A percentile compares a stretch with the other conserved stretches of the same genome.
These are phyloP conservation scores for Corchorus capsularis DNA, from an alignment of 345 rosid genomes.

Conservation along the genomic window DNA sequence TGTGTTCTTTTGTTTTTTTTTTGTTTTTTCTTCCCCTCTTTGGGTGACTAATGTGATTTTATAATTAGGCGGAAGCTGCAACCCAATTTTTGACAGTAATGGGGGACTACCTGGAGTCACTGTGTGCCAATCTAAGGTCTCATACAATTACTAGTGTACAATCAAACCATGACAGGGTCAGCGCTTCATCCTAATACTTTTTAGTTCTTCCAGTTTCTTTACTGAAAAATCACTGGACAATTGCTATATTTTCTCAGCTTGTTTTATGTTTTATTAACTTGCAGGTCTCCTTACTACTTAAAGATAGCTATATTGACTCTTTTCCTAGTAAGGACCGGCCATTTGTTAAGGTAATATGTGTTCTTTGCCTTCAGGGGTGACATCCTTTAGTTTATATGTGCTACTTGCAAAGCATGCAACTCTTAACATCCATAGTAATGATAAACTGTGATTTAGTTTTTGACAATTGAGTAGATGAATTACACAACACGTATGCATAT, in stretches of 20 bases:
- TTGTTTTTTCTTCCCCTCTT: not conserved
- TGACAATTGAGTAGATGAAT: not conserved
- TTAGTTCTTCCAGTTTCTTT: constrained; percentile 2
- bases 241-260: constrained; percentile 16
- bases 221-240: not conserved
- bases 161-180: constrained; percentile 89
- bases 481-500: not conserved
- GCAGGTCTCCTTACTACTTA: constrained; percentile 93
- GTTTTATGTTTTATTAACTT: constrained; percentile 19
- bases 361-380: not conserved
- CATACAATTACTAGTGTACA: constrained; percentile 95
- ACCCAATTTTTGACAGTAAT: constrained; percentile 64
- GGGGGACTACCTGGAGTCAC: constrained; percentile 80
- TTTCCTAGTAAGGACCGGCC: constrained; percentile 75
- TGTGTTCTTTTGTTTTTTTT: not conserved
- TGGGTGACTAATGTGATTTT: constrained; percentile 6
- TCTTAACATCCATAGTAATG: not conserved
- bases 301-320: constrained; percentile 92
- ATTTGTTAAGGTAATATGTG: constrained; percentile 66
- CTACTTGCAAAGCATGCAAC: not conserved
- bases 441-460: not conserved
- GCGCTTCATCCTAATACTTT: constrained; percentile 23
- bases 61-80: constrained; percentile 66
- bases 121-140: constrained; percentile 78
- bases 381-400: not conserved